phyloP scores from a whole-genome alignment of 139 green algal genomes.

The Chlorella sp. region DNA sequence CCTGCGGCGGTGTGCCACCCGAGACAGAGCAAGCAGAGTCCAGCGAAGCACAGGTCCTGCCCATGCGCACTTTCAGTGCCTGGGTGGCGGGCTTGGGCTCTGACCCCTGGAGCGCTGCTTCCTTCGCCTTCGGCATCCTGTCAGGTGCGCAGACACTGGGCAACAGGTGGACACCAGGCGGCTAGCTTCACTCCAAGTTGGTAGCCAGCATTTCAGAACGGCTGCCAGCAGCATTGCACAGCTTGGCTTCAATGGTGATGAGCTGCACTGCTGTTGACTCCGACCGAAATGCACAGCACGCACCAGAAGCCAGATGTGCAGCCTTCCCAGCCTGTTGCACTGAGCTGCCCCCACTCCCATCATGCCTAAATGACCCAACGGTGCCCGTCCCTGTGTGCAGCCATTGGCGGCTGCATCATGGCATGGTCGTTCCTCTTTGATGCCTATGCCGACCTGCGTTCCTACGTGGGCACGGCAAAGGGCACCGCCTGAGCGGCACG shows the following conservation, averaged over 20 bases:
- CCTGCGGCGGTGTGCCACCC: not conserved
- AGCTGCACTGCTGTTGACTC: not conserved
- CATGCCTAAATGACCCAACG: not conserved
- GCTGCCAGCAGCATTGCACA: not conserved
- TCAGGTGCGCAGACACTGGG: no score
- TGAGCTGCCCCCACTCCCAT: not conserved
- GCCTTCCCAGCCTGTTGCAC: not conserved
- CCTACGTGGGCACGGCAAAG: not conserved
- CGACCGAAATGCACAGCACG: not conserved
- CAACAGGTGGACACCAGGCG: no score
- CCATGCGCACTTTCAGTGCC: conserved; percentile 9
- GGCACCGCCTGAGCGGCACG: no score
- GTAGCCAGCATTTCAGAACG: not conserved
- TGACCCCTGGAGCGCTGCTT: not conserved
- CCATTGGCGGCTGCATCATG: conserved; percentile 4
- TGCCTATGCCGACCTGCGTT: not conserved
- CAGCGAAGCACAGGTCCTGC: not conserved
- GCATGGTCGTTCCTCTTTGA: conserved; percentile 11
- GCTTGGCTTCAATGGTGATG: not conserved
- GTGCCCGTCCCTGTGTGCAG: not conserved
- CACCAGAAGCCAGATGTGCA: not conserved
- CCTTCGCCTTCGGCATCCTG: not conserved
- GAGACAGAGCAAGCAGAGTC: not conserved
- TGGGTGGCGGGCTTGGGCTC: conserved; percentile 10
- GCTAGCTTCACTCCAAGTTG: not conserved